Percentiles rank a stretch among this genome's conserved stretches.
These are phyloP conservation scores for Sporopachydermia lactativora DNA, from an alignment of 805 yeast species.

Conservation along the genomic window DNA sequence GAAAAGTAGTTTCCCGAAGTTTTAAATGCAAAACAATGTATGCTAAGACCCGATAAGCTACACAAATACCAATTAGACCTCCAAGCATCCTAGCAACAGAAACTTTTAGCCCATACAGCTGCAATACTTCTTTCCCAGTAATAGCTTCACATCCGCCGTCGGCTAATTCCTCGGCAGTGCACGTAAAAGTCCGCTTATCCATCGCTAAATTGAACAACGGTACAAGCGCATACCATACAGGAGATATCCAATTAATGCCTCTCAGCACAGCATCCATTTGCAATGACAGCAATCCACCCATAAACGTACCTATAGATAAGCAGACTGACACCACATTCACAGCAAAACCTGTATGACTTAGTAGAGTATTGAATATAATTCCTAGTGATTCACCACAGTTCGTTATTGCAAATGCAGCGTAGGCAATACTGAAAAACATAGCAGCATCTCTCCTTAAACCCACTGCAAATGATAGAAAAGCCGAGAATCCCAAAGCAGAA, in stretches of 20 bases:
- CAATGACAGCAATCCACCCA: constrained; percentile 78
- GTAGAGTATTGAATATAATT: constrained; percentile 59
- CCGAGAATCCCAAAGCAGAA: constrained; percentile 43
- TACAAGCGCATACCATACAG: constrained; percentile 58
- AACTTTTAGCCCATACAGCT: constrained; percentile 31
- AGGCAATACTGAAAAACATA: constrained; percentile 52
- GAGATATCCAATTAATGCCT: constrained; percentile 66
- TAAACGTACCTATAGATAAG: constrained; percentile 57
- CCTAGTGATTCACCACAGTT: constrained; percentile 82
- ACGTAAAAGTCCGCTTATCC: constrained; percentile 33
- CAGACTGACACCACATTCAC: constrained; percentile 56
- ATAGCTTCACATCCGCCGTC: constrained; percentile 29
- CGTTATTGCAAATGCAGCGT: constrained; percentile 37
- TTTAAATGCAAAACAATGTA: constrained; percentile 11
- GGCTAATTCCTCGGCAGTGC: constrained; percentile 24
- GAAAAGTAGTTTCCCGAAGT: too few relatives aligned
- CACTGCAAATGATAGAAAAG: constrained; percentile 50
- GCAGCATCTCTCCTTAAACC: constrained; percentile 59
- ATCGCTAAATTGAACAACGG: constrained; percentile 48
- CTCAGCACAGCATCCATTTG: constrained; percentile 55
- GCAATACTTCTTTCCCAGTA: constrained; percentile 42
- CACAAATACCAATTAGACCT: constrained; percentile 24
- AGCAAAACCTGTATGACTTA: constrained; percentile 68
- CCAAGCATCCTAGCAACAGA: constrained; percentile 25
- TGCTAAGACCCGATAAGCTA: constrained; percentile 30